Conservation (phyloP, 495 filamentous ascomycete genomes). For the Schizothecium vesticola region DNA sequence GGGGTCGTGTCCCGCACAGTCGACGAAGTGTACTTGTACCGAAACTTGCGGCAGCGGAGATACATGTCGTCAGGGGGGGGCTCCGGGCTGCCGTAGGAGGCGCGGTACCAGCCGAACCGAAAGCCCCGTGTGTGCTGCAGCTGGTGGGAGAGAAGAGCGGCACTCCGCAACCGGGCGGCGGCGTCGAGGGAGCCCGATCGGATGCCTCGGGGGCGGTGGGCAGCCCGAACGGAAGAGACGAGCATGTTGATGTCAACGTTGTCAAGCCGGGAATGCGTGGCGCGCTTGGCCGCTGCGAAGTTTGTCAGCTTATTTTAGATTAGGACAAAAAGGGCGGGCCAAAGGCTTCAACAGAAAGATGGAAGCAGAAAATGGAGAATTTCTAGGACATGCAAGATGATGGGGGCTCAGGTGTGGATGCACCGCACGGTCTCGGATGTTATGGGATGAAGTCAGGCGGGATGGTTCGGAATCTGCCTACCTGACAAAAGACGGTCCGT, state of each 20-base stretch:
- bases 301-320: not conserved
- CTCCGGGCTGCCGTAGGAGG: slow-evolving; percentile 36
- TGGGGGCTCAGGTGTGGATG: not conserved
- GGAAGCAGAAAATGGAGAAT: not conserved
- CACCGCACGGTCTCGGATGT: not conserved
- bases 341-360: not conserved
- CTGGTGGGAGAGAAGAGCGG: slow-evolving; percentile 18
- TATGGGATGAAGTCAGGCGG: not conserved
- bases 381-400: not conserved
- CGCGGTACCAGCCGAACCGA: slow-evolving; percentile 40
- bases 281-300: not conserved
- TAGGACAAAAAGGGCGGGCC: not conserved
- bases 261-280: not conserved
- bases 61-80: slow-evolving; percentile 31
- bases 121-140: slow-evolving; percentile 41
- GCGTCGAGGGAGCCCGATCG: slow-evolving; percentile 13
- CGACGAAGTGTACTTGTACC: slow-evolving; percentile 36
- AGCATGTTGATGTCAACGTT: not conserved
- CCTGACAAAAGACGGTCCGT: slow-evolving; percentile 11
- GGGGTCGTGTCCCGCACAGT: not conserved
- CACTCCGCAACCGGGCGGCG: slow-evolving; percentile 12
- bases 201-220: slow-evolving; percentile 29
- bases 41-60: slow-evolving; percentile 33
- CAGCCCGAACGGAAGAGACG: not conserved
- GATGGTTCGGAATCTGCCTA: slow-evolving; percentile 18